phyloP scores from a whole-genome alignment of 2,329 filamentous ascomycete genomes.

The Neofusicoccum cordaticola region DNA sequence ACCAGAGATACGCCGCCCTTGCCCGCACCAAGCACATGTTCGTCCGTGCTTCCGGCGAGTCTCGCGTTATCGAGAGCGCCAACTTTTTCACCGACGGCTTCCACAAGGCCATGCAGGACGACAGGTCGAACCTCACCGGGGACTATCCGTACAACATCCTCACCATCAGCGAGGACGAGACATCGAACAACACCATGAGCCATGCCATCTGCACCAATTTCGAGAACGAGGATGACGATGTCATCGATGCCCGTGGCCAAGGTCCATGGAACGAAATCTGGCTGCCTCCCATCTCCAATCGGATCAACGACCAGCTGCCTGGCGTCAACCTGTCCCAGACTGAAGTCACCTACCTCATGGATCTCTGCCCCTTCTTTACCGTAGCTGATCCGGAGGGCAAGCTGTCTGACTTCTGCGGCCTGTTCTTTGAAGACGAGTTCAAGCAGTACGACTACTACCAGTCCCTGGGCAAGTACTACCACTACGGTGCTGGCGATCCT shows the following conservation, averaged over 20 bases:
- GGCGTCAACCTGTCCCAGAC: constrained; percentile 62
- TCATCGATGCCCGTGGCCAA: constrained; percentile 48
- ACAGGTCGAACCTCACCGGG: constrained; percentile 36
- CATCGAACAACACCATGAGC: constrained; percentile 77
- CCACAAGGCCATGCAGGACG: constrained; percentile 36
- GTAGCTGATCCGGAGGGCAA: constrained; percentile 55
- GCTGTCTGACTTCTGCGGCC: constrained; percentile 68
- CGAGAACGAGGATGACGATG: constrained; percentile 58
- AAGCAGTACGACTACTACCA: constrained; percentile 75
- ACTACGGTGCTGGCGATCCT: constrained; percentile 71
- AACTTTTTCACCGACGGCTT: constrained; percentile 74
- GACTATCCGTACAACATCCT: constrained; percentile 56
- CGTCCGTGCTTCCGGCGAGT: constrained; percentile 66
- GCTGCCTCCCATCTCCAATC: constrained; percentile 62
- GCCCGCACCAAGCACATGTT: constrained; percentile 62
- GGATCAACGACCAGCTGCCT: constrained; percentile 66
- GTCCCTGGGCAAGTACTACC: constrained; percentile 80
- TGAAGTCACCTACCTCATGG: constrained; percentile 75
- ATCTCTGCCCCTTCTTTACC: constrained; percentile 81
- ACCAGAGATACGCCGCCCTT: constrained; percentile 66
- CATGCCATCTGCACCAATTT: constrained; percentile 71
- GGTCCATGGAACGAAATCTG: constrained; percentile 62
- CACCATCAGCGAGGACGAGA: constrained; percentile 65
- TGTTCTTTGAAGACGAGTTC: constrained; percentile 77
- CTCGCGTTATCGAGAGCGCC: constrained; percentile 72